phyloP scores from a whole-genome alignment of 1,139 yeast genomes.

The Taiozyma sp. region DNA sequence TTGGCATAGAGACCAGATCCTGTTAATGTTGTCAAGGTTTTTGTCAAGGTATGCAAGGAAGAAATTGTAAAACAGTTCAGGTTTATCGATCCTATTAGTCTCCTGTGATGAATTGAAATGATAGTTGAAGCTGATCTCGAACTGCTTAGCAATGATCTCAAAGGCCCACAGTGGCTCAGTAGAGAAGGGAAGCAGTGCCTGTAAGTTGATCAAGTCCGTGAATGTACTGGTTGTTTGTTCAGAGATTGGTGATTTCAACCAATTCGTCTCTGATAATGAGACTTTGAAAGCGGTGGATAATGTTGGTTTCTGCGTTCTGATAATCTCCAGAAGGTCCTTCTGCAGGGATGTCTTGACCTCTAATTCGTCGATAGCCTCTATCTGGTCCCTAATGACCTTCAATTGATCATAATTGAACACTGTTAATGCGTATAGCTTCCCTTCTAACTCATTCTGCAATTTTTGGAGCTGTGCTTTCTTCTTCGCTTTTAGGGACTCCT shows the following conservation, averaged over 20 bases:
- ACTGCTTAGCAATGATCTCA: slow-evolving; percentile 49
- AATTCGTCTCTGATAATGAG: slow-evolving; percentile 12
- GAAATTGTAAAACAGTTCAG: slow-evolving; percentile 74
- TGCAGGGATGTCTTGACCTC: slow-evolving; percentile 6
- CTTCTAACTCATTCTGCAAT: slow-evolving; percentile 9
- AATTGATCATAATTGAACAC: slow-evolving; percentile 19
- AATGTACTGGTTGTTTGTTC: slow-evolving; percentile 17
- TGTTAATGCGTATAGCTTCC: slow-evolving; percentile 3
- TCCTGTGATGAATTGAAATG: slow-evolving; percentile 63
- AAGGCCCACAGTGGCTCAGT: slow-evolving; percentile 56
- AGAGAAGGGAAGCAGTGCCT: slow-evolving; percentile 27
- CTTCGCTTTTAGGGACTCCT: slow-evolving; percentile 10
- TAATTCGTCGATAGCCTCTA: slow-evolving; percentile 16
- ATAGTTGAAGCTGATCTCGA: slow-evolving; percentile 59
- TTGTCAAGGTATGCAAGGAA: slow-evolving; percentile 46
- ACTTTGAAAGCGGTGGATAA: slow-evolving; percentile 12
- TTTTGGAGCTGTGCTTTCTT: slow-evolving; percentile 13
- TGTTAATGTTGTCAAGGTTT: slow-evolving; percentile 35
- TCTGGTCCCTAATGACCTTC: slow-evolving; percentile 18
- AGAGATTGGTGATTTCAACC: slow-evolving; percentile 16
- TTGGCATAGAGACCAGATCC: slow-evolving; percentile 29
- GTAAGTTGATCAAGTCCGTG: slow-evolving; percentile 33
- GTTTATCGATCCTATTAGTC: slow-evolving; percentile 69
- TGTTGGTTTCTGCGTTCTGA: slow-evolving; percentile 6
- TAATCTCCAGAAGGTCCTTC: neutral